Evolutionary conservation across 306 rosid species (phyloP), one percentile per base, ranked within the genome.

Genomic region (Alnus glutinosa): DNA sequence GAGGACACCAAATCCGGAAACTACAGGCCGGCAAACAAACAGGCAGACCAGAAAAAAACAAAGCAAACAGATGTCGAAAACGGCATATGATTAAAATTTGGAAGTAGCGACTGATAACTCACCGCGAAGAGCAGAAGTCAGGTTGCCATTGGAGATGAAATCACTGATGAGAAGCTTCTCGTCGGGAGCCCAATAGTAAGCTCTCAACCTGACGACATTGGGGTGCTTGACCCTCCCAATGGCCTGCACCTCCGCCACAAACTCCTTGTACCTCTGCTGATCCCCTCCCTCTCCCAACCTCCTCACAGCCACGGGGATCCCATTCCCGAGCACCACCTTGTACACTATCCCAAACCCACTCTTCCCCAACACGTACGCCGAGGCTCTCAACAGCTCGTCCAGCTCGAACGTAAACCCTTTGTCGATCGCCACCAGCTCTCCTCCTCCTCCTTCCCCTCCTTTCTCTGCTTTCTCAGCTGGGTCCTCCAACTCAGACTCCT

Each of bases 321-420:
- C 99, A 89, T 87, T 96, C 3, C 97, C 98, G 2, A 96, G 90
- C 77, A 93, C 99, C 28, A 96, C 99, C 75, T 96, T 96, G 70
- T 96, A 96, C 91, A 96, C 99, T 64, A 96, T 96, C 71, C 99
- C 99, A 80, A 93, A 58, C 47, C 96, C 96, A 83, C 99, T 96
- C 88, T 96, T 96, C 75, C 99, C 99, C 85, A 96, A 79, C 62
- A 96, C 99, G 72, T 96, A 96, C 3, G 99, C 99, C 58, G 98
- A 93, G 1, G 99, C 99, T 12, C 98, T 85, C 70, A 96, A 76
- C 12, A 96, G 87, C 87, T 96, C 99, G 85, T 96, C 99, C 30
- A 96, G 94, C 79, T 91, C 99, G 69, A 96, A 96, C 6, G 79
- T 79, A 7, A 96, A 96, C 7, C 98, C 98, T 18, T 90, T 96